A percentile compares a stretch with the other conserved stretches of the same genome.
These are phyloP conservation scores for Xylaria scruposa DNA, from an alignment of 495 filamentous ascomycete genomes.

Conservation along the genomic window DNA sequence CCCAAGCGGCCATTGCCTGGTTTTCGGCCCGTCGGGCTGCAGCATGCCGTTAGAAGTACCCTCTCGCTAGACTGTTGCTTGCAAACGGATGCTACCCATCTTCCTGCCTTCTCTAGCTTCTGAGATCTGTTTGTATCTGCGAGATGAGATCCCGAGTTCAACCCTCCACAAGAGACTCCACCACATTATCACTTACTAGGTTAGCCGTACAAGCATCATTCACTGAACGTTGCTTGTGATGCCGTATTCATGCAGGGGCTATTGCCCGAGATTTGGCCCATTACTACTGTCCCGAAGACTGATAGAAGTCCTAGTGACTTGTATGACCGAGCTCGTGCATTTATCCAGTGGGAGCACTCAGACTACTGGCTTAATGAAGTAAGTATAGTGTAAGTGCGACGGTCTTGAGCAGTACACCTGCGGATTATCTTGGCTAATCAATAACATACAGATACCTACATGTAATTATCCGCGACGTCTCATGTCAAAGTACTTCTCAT, in stretches of 20 bases:
- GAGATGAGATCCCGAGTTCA: conserved; percentile 30
- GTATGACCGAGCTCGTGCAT: background rate
- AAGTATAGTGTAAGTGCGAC: conserved; percentile 1
- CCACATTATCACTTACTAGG: background rate
- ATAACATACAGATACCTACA: background rate
- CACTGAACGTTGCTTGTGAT: background rate
- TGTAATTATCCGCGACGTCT: background rate
- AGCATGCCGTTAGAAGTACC: conserved; percentile 11
- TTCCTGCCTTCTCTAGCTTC: conserved; percentile 13
- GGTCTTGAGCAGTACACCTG: background rate
- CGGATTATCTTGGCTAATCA: conserved; percentile 1
- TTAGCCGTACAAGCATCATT: conserved; percentile 2
- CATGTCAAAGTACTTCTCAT: background rate
- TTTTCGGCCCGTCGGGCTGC: conserved; percentile 27
- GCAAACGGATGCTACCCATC: background rate
- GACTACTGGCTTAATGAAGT: background rate
- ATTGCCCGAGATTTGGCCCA: background rate
- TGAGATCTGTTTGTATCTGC: conserved; percentile 26
- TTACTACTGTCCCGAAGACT: background rate
- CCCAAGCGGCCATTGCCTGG: conserved; percentile 2
- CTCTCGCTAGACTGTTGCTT: background rate
- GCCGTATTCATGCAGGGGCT: conserved; percentile 17
- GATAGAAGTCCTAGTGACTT: background rate
- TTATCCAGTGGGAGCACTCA: background rate
- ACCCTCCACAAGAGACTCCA: conserved; percentile 16